Conservation (phyloP, 2,329 filamentous ascomycete species). For the Colletotrichum lentis region DNA sequence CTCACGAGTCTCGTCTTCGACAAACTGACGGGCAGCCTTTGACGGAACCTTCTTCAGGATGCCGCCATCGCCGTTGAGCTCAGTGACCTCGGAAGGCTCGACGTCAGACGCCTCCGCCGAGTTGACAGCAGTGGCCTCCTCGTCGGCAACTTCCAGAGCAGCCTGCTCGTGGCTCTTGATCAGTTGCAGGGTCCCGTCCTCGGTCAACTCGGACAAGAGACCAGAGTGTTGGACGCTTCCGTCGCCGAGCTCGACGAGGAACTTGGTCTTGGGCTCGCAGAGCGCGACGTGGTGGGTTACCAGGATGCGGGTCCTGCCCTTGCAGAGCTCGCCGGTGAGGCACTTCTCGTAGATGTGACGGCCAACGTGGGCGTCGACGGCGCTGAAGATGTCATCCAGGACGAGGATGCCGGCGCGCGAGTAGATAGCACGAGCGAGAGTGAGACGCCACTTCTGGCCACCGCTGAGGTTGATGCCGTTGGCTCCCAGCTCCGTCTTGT, state of each 20-base stretch:
- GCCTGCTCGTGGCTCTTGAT: conserved; percentile 66
- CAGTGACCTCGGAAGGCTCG: conserved; percentile 40
- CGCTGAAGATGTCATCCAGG: conserved; percentile 85
- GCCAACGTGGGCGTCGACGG: conserved; percentile 83
- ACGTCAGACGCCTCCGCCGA: conserved; percentile 59
- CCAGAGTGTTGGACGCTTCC: conserved; percentile 72
- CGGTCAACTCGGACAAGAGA: conserved; percentile 68
- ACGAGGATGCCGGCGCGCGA: conserved; percentile 79
- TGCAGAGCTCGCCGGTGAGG: conserved; percentile 73
- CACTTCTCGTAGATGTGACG: conserved; percentile 81
- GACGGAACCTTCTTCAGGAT: conserved; percentile 60
- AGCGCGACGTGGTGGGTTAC: conserved; percentile 83
- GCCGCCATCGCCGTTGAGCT: conserved; percentile 49
- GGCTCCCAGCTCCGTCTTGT: conserved; percentile 81
- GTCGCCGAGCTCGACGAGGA: conserved; percentile 75
- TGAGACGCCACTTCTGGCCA: conserved; percentile 84
- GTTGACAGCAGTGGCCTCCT: conserved; percentile 64
- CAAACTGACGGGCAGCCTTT: conserved; percentile 72
- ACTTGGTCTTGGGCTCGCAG: conserved; percentile 75
- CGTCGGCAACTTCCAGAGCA: conserved; percentile 55
- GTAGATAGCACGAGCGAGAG: conserved; percentile 81
- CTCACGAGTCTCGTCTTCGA: conserved; percentile 78
- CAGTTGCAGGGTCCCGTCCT: conserved; percentile 62
- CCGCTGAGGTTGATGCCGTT: conserved; percentile 87
- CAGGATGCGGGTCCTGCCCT: conserved; percentile 76